phyloP scores from a whole-genome alignment of 1,284 basidiomycete genomes.

The Peniophora sp. region DNA sequence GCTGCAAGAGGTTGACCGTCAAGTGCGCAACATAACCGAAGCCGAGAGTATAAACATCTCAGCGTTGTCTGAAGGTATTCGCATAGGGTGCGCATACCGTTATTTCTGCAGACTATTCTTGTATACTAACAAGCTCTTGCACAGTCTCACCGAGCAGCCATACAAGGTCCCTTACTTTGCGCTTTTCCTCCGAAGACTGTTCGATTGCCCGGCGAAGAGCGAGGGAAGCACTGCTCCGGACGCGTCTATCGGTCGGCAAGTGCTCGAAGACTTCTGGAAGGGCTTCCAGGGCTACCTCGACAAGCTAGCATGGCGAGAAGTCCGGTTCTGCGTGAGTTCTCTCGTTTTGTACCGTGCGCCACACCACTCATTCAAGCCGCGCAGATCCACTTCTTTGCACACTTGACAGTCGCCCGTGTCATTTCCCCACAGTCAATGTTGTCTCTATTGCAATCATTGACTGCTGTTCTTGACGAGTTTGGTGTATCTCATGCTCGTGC shows the following conservation, averaged over 20 bases:
- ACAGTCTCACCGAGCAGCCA: conserved; percentile 79
- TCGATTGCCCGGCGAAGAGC: conserved; percentile 34
- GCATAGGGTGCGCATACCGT: conserved; percentile 46
- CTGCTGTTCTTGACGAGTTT: conserved; percentile 83
- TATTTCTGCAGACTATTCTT: not conserved
- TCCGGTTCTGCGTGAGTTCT: conserved; percentile 70
- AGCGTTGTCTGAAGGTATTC: conserved; percentile 66
- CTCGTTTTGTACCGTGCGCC: not conserved
- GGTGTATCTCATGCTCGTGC: conserved; percentile 83
- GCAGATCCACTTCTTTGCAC: conserved; percentile 87
- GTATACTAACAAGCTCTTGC: conserved; percentile 5
- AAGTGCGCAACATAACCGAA: conserved; percentile 59
- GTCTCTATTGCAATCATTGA: conserved; percentile 73
- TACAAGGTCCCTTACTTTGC: conserved; percentile 89
- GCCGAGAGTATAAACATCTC: conserved; percentile 50
- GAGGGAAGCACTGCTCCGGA: conserved; percentile 27
- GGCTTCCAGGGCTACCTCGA: conserved; percentile 83
- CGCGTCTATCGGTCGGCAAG: conserved; percentile 58
- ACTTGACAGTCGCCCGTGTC: conserved; percentile 69
- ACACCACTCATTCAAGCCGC: not conserved
- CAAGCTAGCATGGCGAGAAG: conserved; percentile 83
- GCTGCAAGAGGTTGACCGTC: conserved; percentile 57
- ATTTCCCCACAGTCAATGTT: conserved; percentile 73
- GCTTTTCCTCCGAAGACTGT: conserved; percentile 67
- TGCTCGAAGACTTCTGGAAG: conserved; percentile 86